Percentiles rank a stretch among this genome's conserved stretches.
Conservation (phyloP, 1,284 basidiomycete species). For the Malassezia yamatoensis region DNA sequence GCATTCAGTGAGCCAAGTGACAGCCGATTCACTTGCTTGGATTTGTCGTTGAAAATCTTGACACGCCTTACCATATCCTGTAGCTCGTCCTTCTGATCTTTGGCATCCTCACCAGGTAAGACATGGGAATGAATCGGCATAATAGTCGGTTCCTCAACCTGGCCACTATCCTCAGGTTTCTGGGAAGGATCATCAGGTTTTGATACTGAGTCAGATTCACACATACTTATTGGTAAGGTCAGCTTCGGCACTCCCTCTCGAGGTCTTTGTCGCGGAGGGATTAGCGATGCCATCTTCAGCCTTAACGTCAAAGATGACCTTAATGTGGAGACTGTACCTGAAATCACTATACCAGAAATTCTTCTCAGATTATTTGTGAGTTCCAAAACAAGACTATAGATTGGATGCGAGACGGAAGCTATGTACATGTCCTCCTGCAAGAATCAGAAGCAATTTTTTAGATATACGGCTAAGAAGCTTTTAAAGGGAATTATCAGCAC, state of each 20-base stretch:
- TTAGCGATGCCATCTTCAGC: slow-evolving; percentile 30
- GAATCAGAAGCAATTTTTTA: background rate
- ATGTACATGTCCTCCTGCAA: background rate
- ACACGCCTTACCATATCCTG: background rate
- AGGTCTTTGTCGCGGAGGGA: slow-evolving; percentile 38
- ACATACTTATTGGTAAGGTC: slow-evolving; percentile 20
- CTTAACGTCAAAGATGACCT: background rate
- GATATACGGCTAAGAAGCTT: too few species aligned
- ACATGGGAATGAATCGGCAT: slow-evolving; percentile 7
- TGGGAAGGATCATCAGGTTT: background rate
- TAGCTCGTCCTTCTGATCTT: slow-evolving; percentile 10
- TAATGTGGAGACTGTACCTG: background rate
- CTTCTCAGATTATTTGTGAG: too few species aligned
- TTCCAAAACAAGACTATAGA: background rate
- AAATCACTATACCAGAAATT: too few species aligned
- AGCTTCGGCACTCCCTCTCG: slow-evolving; percentile 44
- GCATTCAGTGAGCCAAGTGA: background rate
- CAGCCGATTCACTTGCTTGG: background rate
- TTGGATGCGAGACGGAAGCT: background rate
- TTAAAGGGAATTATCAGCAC: background rate
- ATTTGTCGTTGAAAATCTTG: background rate
- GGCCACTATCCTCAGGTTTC: background rate
- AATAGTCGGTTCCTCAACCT: slow-evolving; percentile 8
- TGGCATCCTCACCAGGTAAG: background rate
- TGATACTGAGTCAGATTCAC: background rate